Conservation (phyloP, 2,329 filamentous ascomycete species). For the Colletotrichum sp. region DNA sequence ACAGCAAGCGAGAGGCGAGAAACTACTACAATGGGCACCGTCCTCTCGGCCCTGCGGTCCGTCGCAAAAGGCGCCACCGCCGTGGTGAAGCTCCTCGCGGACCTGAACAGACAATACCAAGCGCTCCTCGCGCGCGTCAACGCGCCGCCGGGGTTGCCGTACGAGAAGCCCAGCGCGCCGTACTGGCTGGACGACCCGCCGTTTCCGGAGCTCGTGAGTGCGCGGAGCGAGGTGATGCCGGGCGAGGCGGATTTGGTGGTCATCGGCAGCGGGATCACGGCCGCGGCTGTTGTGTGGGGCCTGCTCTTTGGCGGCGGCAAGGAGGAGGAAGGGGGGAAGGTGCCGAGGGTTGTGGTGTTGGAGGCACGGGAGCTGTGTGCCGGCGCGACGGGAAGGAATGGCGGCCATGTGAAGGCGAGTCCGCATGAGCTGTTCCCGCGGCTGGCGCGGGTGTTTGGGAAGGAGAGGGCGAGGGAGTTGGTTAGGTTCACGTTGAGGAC, state of each 20-base stretch:
- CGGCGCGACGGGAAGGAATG: slow-evolving; percentile 59
- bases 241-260: slow-evolving; percentile 51
- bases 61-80: slow-evolving; percentile 25
- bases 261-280: slow-evolving; percentile 61
- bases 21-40: slow-evolving; percentile 32
- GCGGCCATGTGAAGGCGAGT: slow-evolving; percentile 53
- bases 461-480: slow-evolving; percentile 42
- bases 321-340: not conserved
- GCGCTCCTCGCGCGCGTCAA: slow-evolving; percentile 33
- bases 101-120: slow-evolving; percentile 30
- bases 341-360: slow-evolving; percentile 45
- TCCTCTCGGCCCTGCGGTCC: slow-evolving; percentile 32
- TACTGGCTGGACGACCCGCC: slow-evolving; percentile 53
- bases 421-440: slow-evolving; percentile 46
- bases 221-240: slow-evolving; percentile 37
- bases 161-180: slow-evolving; percentile 43
- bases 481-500: slow-evolving; percentile 49
- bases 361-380: slow-evolving; percentile 55
- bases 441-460: slow-evolving; percentile 33
- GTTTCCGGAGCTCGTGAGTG: slow-evolving; percentile 42
- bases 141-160: slow-evolving; percentile 43
- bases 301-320: slow-evolving; percentile 10
- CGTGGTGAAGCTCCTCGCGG: slow-evolving; percentile 27
- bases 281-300: slow-evolving; percentile 40
- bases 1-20: no score